phyloP scores from a whole-genome alignment of 176 grass and related monocot species.

The Ensete ventricosum region DNA sequence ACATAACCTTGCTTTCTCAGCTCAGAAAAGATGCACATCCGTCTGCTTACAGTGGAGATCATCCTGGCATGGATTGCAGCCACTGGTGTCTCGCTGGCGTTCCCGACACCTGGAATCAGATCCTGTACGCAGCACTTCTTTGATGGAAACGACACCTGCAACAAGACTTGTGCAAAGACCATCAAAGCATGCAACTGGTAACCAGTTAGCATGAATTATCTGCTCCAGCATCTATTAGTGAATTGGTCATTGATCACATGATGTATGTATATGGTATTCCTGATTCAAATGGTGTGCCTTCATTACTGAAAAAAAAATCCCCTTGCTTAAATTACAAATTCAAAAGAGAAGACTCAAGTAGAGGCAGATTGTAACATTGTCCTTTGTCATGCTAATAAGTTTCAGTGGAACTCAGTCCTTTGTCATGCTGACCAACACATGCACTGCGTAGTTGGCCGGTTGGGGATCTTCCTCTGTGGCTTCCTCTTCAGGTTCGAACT shows the following conservation, averaged over 20 bases:
- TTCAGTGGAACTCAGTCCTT: not conserved
- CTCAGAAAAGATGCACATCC: conserved; percentile 81
- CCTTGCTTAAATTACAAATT: not conserved
- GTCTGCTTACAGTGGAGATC: conserved; percentile 67
- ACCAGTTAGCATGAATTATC: not conserved
- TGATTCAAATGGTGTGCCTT: no score
- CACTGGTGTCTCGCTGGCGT: conserved; percentile 95
- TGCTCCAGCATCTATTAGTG: not conserved
- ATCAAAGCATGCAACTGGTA: not conserved
- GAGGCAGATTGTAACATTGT: not conserved
- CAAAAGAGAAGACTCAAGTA: not conserved
- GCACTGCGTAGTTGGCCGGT: no score
- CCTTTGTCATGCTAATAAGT: not conserved
- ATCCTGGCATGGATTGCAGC: conserved; percentile 77
- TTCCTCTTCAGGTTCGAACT: no score
- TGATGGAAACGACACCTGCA: not conserved
- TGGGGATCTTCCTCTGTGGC: no score
- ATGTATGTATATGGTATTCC: not conserved
- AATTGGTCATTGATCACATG: not conserved
- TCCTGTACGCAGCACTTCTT: conserved; percentile 43
- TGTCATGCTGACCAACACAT: no score
- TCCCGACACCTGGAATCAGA: conserved; percentile 96
- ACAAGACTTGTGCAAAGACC: not conserved
- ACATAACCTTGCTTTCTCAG: conserved; percentile 91
- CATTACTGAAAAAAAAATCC: not conserved